Base-by-base conservation (phyloP, 371 early-diverging fungal genomes). In the Mucor piriformis region DNA sequence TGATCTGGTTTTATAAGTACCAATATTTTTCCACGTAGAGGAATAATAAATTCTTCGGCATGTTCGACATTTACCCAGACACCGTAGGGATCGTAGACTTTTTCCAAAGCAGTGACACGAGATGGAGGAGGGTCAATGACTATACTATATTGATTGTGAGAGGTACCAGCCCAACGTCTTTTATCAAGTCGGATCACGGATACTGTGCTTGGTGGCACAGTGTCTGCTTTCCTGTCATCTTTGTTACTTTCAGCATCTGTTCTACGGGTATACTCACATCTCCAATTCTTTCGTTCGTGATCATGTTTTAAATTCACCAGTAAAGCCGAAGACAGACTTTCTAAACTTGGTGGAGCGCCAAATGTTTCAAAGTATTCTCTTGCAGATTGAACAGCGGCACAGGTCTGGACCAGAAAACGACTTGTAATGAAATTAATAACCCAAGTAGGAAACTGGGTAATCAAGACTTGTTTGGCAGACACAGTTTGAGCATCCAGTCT, bases 111-210 rank as follows among this genome's bases (percentile, higher is more conserved):
- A 11, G 56, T 52, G 5, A 80, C 76, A 16, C 73, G 66, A 10
- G 83, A 81, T 13, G 85, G 85, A 0, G 85, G 85, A 11, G 85
- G 85, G 50, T 84, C 85, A 49, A 84, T 76, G 0, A 78, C 78
- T 7, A 83, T 69, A 10, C 72, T 72, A 43, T 77, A 83, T 0
- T 44, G 20, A 18, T 77, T 73, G 11, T 46, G 21, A 7, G 46
- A 16, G 8, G 69, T 69, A 16, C 67, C 64, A 0, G 79, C 77
- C 77, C 79, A 76, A 1, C 57, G 55, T 18, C 79, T 70, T 2
- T 70, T 69, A 62, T 79, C 82, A 46, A 84, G 18, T 10, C 85
- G 77, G n/a, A 83, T 74, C n/a, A 72, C 68, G 0, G 77, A 74
- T 4, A 67, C 47, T 0, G 74, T 73, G 8, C 53, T 57, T 12